Evolutionary conservation across 129 eudicot genomes (phyloP).

Genomic region (Helianthus tuberosus): DNA sequence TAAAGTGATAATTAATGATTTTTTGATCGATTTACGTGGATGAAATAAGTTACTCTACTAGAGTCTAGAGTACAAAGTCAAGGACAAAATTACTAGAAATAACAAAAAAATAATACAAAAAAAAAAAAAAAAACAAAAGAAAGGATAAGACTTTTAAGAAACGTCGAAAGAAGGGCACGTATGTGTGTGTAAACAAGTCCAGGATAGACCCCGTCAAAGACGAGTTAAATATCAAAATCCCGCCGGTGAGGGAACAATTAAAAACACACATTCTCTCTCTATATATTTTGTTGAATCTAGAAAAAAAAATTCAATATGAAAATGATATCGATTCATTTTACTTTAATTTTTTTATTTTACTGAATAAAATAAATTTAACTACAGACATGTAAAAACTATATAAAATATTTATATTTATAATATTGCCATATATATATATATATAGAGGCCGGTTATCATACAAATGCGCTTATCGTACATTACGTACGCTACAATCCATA

Average conservation of each 20-base stretch:
- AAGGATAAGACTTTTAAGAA: background rate
- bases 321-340: no score
- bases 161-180: conserved; percentile 3
- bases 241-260: conserved; percentile 11
- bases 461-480: no score
- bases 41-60: background rate
- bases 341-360: no score
- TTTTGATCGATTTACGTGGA: background rate
- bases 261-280: background rate
- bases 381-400: no score
- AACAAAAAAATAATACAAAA: background rate
- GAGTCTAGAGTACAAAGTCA: conserved; percentile 6
- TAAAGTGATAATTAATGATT: background rate
- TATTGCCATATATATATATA: no score
- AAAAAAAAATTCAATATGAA: no score
- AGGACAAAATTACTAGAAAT: conserved; percentile 11
- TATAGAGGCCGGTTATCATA: no score
- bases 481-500: no score
- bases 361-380: no score
- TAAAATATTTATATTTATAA: no score
- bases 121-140: background rate
- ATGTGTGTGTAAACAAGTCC: background rate
- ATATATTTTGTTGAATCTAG: no score
- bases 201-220: conserved; percentile 13
- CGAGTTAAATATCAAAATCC: conserved; percentile 2